phyloP scores from a whole-genome alignment of 2,329 filamentous ascomycete species.

The Blastomyces emzantsi region DNA sequence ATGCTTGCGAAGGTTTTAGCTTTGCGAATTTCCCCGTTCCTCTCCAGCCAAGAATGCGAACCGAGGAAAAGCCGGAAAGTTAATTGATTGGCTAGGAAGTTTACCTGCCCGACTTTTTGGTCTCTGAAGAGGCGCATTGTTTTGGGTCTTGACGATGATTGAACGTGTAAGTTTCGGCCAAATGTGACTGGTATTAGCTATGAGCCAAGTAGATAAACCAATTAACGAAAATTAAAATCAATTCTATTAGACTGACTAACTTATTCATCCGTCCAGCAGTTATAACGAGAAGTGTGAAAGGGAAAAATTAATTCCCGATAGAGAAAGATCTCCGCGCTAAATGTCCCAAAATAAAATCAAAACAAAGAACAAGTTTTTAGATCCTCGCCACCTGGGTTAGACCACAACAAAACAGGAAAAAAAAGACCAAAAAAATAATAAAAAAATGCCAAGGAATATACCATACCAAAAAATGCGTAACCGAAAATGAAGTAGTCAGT shows the following conservation, averaged over 20 bases:
- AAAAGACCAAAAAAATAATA: background rate
- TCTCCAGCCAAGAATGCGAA: too few species aligned
- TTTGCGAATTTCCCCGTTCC: background rate
- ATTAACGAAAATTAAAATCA: background rate
- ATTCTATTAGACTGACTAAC: conserved; percentile 1
- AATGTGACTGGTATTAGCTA: background rate
- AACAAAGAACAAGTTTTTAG: background rate
- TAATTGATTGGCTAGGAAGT: background rate
- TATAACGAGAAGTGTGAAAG: background rate
- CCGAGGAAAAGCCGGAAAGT: background rate
- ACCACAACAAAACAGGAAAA: background rate
- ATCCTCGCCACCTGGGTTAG: background rate
- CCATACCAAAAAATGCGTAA: background rate
- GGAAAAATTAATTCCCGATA: background rate
- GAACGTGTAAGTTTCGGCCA: background rate
- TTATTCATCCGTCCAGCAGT: background rate
- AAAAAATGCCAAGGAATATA: background rate
- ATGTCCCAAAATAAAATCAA: background rate
- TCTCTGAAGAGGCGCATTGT: background rate
- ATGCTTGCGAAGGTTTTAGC: background rate
- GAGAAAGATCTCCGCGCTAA: background rate
- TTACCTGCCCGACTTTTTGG: background rate
- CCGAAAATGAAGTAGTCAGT: background rate
- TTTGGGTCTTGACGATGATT: background rate
- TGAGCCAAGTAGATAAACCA: background rate